Conservation (phyloP, 768 basidiomycete genomes). For the Amanita thiersii region DNA sequence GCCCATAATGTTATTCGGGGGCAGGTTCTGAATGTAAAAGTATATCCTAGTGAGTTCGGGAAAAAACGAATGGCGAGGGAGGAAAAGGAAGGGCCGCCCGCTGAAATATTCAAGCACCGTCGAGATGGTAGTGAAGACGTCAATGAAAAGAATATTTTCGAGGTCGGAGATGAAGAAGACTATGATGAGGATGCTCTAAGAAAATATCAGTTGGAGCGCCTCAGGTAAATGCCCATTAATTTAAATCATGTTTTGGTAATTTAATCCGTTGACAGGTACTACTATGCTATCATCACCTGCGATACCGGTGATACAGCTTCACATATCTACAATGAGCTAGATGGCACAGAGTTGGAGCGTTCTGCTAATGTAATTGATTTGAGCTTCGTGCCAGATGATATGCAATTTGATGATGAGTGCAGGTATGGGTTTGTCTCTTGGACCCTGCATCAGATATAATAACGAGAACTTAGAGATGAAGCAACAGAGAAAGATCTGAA, state of each 20-base stretch:
- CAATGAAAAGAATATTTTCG: conserved; percentile 55
- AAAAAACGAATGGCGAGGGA: conserved; percentile 79
- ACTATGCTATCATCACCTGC: conserved; percentile 91
- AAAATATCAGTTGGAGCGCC: conserved; percentile 86
- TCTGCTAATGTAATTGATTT: conserved; percentile 95
- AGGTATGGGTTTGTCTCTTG: conserved; percentile 33
- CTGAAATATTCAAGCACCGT: conserved; percentile 67
- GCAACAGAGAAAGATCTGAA: conserved; percentile 53
- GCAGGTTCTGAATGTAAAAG: conserved; percentile 63
- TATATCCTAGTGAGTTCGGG: conserved; percentile 94
- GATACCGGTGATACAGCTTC: conserved; percentile 69
- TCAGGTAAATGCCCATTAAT: conserved; percentile 45
- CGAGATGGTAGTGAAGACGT: conserved; percentile 38
- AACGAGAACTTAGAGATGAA: conserved; percentile 56
- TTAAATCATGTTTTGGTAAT: conserved; percentile 2
- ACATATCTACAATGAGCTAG: conserved; percentile 78
- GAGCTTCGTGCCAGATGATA: conserved; percentile 86
- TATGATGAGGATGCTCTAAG: conserved; percentile 85
- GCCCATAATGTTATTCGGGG: conserved; percentile 42
- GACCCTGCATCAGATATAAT: not conserved
- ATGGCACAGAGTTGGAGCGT: conserved; percentile 92
- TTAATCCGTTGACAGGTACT: conserved; percentile 53
- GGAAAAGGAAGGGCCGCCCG: conserved; percentile 85
- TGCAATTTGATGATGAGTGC: conserved; percentile 74
- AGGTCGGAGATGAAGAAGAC: conserved; percentile 64